These are phyloP conservation scores for Pittosporum tobira DNA, from an alignment of 129 eudicot genomes.

Conservation along the genomic window DNA sequence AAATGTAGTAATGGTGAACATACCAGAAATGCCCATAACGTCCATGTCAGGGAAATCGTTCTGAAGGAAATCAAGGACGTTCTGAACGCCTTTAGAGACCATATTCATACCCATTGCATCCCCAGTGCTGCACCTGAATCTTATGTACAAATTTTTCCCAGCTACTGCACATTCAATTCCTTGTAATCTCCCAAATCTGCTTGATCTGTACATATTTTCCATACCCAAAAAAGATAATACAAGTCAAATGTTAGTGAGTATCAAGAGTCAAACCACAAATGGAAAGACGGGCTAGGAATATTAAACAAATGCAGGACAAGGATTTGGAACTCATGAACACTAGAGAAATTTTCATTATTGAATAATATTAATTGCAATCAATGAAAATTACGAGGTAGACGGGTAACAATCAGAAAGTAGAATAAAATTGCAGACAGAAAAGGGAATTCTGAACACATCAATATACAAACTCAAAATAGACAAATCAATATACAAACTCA, in stretches of 20 bases:
- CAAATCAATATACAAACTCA: no score
- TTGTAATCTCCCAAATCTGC: constrained; percentile 55
- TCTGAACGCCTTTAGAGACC: constrained; percentile 55
- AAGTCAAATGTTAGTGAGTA: no score
- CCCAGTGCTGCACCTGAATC: constrained; percentile 64
- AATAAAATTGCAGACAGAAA: neutral
- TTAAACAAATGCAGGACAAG: no score
- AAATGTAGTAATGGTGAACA: neutral
- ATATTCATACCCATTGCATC: constrained; percentile 78
- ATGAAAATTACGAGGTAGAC: neutral
- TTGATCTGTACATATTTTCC: constrained; percentile 29
- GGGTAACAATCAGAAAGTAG: neutral
- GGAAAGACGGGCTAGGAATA: no score
- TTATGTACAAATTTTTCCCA: constrained; percentile 55
- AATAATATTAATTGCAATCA: neutral
- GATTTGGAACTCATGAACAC: no score
- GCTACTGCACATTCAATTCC: constrained; percentile 44
- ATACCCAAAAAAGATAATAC: neutral
- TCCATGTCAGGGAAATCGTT: constrained; percentile 53
- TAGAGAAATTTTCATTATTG: no score
- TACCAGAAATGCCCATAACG: constrained; percentile 57
- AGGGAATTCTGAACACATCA: neutral
- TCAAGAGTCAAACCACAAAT: neutral
- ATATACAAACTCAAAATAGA: no score
- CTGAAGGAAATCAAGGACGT: constrained; percentile 44